Percentiles rank a stretch among this genome's conserved stretches.
Evolutionary conservation across 2,329 filamentous ascomycete species (phyloP).

Genomic region (Hymenoscyphus scutula): DNA sequence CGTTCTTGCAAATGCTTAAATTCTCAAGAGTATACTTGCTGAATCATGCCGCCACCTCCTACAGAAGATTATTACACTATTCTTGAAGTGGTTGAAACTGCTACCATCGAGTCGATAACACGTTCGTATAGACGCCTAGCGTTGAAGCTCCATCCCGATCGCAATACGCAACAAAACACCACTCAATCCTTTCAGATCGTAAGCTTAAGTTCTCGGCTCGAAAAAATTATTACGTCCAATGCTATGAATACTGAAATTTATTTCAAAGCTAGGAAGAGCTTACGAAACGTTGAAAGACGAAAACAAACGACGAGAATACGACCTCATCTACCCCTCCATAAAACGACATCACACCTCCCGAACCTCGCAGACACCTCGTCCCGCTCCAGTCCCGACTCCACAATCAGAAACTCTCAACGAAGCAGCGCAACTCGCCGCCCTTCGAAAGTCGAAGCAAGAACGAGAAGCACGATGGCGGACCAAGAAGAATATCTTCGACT

Average conservation of each 20-base stretch:
- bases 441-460: background rate
- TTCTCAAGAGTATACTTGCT: background rate
- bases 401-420: background rate
- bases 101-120: background rate
- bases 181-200: background rate
- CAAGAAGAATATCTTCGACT: background rate
- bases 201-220: background rate
- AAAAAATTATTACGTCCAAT: background rate
- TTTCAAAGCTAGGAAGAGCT: background rate
- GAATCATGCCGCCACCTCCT: background rate
- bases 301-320: background rate
- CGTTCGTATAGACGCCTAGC: background rate
- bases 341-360: background rate
- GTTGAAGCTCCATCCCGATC: background rate
- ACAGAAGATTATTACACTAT: background rate
- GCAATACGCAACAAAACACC: background rate
- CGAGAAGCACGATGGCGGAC: background rate
- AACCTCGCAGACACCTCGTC: too few relatives aligned
- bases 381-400: background rate
- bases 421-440: background rate
- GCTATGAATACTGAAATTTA: background rate
- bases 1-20: background rate
- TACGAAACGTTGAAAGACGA: background rate
- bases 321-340: background rate
- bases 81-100: background rate